phyloP scores from a whole-genome alignment of 169 alveolate genomes.

The Theileria equi region DNA sequence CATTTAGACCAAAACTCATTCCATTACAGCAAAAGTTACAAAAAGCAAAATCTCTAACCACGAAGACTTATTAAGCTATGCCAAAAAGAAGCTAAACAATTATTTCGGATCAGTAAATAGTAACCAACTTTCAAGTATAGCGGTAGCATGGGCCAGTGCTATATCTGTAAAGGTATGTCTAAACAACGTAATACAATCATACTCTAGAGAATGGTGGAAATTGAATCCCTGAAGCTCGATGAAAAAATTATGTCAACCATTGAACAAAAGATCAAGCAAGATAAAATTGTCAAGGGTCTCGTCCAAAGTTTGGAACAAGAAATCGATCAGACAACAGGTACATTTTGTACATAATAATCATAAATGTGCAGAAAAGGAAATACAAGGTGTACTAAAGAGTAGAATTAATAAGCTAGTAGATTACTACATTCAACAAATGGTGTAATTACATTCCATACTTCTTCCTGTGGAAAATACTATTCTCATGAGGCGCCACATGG shows the following conservation, averaged over 20 bases:
- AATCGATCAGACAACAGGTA: no score
- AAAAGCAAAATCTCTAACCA: constrained; percentile 21
- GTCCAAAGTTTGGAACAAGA: constrained; percentile 11
- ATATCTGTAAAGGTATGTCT: constrained; percentile 46
- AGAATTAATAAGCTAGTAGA: constrained; percentile 44
- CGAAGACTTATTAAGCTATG: constrained; percentile 14
- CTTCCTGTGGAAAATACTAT: constrained; percentile 49
- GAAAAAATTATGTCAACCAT: constrained; percentile 22
- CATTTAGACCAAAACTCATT: not conserved
- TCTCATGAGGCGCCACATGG: constrained; percentile 37
- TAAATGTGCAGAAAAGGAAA: no score
- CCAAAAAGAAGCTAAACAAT: constrained; percentile 16
- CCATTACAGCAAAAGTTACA: constrained; percentile 24
- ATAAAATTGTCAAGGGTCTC: constrained; percentile 35
- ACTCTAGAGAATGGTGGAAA: constrained; percentile 36
- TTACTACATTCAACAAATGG: constrained; percentile 33
- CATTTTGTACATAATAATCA: no score
- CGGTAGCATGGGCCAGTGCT: constrained; percentile 63
- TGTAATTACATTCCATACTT: constrained; percentile 48
- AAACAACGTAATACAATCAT: not conserved
- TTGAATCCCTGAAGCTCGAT: constrained; percentile 43
- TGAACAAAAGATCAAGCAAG: constrained; percentile 24
- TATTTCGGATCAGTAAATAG: constrained; percentile 2
- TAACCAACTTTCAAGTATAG: constrained; percentile 35
- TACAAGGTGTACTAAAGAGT: constrained; percentile 25